Evolutionary conservation across 495 filamentous ascomycete species (phyloP), one percentile per base, ranked within the genome.

Genomic region (Venustampulla echinocandica): DNA sequence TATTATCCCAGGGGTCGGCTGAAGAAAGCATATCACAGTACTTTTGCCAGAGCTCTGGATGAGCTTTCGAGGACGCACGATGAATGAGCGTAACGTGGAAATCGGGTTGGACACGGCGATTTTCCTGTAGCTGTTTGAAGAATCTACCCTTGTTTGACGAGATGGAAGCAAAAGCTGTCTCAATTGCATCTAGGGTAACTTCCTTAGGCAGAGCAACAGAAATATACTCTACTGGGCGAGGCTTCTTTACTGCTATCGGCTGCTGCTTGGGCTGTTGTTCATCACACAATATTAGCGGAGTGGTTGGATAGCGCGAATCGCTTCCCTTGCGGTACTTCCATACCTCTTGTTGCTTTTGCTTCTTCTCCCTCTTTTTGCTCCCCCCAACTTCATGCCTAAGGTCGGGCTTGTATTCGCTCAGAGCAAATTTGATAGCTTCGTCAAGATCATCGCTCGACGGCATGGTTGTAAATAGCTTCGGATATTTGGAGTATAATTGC

Each of bases 61-160:
- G 59, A 32, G 79, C 61, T 35, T 68, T 66, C 18, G 80, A 63
- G 1, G 64, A 63, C 9, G 81, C 78, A 38, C 79, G 82, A 63
- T 98, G 92, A 60, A 95, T 87, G 11, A 98, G 75, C 0, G 92
- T 98, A 45, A 97, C 83, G 63, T 98, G 92, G 66, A 96, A 97
- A n/a, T 76, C 64, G 24, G 76, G 55, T 61, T 98, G 92, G 15
- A 97, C 62, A 41, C 92, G 85, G 19, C 81, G 74, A 1, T 70
- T 66, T 32, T 80, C 70, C 53, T 85, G 70, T 20, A 98, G 81
- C 35, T 85, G 76, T 50, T 77, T 71, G 72, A 82, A 97, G 52
- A 95, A 80, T 22, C 70, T 74, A 3, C 77, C 64, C 13, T 68
- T 69, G 44, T 71, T 59, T 25, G 73, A 48, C 2, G 69, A 55